Evolutionary conservation across 345 rosid genomes (phyloP), one percentile per base, ranked within the genome.

Genomic region (Bruguiera sexangula): DNA sequence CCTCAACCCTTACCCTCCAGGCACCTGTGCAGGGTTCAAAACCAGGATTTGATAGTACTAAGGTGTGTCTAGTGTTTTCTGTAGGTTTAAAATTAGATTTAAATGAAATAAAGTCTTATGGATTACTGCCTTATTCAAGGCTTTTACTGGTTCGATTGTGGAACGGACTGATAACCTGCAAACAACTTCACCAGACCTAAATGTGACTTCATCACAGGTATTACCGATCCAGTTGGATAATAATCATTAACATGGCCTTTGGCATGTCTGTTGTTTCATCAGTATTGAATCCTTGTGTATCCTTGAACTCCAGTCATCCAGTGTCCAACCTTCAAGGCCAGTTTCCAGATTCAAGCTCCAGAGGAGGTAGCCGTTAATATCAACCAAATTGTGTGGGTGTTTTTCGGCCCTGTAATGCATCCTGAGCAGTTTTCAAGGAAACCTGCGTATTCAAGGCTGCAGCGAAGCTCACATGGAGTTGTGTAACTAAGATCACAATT

Each of bases 341-440:
- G 75, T 88, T 67, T 94, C 98, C 66, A 87, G 93, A 82, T 94
- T 91, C 82, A 91, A 82, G 83, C 78, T 85, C 84, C 88, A 78
- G 69, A 86, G 96, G 74, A 83, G 73, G 62, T 87, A 94, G 85
- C 46, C 61, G 52, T n/a, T 5, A 1, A 16, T 56, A 16, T 18
- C 48, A 51, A 43, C 50, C 2, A 43, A 43, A 43, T 34, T 34
- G 37, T 43, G 50, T 8, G 43, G 9, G 18, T 4, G 13, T 43
- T 3, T 43, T 2, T 43, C 2, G 50, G 3, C 18, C 50, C 50
- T 43, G 4, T 13, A 43, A 39, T 39, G 48, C 11, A 39, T 10
- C 48, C 50, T 0, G 18, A 43, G 50, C 50, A 43, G 19, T 43
- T 43, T 43, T 43, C 15, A 43, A 15, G 18, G 13, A 43, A 43